phyloP scores from a whole-genome alignment of 352 stramenopile species.

The Aphanomyces astaci region DNA sequence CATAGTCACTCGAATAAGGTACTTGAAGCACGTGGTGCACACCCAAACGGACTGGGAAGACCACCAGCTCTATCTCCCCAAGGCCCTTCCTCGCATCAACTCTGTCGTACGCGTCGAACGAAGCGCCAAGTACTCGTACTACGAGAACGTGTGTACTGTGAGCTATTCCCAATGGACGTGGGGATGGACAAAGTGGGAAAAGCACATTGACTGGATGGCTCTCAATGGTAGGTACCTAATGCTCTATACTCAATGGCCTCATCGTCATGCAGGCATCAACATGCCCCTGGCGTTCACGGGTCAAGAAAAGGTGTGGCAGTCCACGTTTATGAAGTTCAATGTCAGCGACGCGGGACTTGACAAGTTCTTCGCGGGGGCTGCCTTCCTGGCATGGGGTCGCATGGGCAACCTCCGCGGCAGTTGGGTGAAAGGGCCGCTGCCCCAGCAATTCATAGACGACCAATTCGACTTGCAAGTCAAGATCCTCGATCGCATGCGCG shows the following conservation, averaged over 20 bases:
- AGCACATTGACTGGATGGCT: constrained; percentile 90
- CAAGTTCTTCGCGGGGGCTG: constrained; percentile 85
- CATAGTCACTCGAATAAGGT: constrained; percentile 25
- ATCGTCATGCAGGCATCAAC: constrained; percentile 56
- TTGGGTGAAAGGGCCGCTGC: constrained; percentile 75
- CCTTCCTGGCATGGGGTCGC: constrained; percentile 84
- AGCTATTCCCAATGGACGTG: constrained; percentile 87
- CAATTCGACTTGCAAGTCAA: constrained; percentile 68
- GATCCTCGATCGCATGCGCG: constrained; percentile 78
- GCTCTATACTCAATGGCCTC: not conserved
- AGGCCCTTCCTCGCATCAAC: constrained; percentile 39
- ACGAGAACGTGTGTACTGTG: constrained; percentile 89
- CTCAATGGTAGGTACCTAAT: constrained; percentile 52
- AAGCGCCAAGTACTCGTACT: constrained; percentile 77
- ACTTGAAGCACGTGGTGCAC: constrained; percentile 58
- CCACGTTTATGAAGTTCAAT: constrained; percentile 79
- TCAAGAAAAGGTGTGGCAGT: constrained; percentile 84
- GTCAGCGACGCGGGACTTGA: constrained; percentile 60
- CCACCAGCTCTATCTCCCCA: constrained; percentile 53
- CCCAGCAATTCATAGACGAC: constrained; percentile 74
- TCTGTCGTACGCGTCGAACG: constrained; percentile 40
- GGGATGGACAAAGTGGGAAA: constrained; percentile 83
- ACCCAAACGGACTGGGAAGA: constrained; percentile 80
- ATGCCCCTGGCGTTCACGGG: constrained; percentile 85
- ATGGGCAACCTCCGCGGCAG: constrained; percentile 85